Conservation (phyloP, 768 basidiomycete genomes). For the Nevesoporus exiguus region DNA sequence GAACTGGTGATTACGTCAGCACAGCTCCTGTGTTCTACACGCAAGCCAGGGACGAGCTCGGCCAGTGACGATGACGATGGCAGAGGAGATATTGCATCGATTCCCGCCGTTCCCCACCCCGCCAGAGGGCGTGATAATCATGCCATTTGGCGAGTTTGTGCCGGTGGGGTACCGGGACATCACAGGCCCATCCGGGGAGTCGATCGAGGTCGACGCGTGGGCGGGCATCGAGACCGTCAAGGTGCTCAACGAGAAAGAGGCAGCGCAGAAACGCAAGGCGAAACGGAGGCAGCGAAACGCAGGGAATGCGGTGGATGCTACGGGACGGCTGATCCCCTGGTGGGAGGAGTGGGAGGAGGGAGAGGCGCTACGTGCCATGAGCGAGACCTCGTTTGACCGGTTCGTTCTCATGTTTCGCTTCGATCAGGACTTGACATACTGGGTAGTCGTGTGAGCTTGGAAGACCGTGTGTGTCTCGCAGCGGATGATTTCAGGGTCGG, state of each 20-base stretch:
- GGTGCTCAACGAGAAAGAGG: constrained; percentile 25
- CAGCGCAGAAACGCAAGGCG: constrained; percentile 12
- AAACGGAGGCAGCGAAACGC: constrained; percentile 16
- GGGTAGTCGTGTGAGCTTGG: constrained; percentile 9
- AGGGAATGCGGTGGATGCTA: constrained; percentile 18
- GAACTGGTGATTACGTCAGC: constrained; percentile 11
- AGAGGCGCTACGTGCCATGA: constrained; percentile 21
- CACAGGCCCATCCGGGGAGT: constrained; percentile 5
- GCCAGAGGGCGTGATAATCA: constrained; percentile 40
- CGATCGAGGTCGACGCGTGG: constrained; percentile 27
- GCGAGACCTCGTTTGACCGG: constrained; percentile 25
- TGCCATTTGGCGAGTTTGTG: constrained; percentile 42
- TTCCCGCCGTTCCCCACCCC: constrained; percentile 50
- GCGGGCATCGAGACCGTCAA: constrained; percentile 25
- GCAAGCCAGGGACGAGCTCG: too few relatives aligned
- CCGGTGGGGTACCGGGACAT: constrained; percentile 22
- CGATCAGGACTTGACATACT: neutral
- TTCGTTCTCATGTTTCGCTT: neutral
- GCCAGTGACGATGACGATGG: neutral
- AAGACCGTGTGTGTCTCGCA: constrained; percentile 26
- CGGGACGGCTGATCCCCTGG: constrained; percentile 27
- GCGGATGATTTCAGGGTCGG: constrained; percentile 32
- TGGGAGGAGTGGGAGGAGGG: constrained; percentile 34
- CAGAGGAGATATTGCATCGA: neutral
- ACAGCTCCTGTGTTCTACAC: too few relatives aligned